Base-by-base conservation (phyloP, 2,329 filamentous ascomycete genomes). In the Nemania diffusa region DNA sequence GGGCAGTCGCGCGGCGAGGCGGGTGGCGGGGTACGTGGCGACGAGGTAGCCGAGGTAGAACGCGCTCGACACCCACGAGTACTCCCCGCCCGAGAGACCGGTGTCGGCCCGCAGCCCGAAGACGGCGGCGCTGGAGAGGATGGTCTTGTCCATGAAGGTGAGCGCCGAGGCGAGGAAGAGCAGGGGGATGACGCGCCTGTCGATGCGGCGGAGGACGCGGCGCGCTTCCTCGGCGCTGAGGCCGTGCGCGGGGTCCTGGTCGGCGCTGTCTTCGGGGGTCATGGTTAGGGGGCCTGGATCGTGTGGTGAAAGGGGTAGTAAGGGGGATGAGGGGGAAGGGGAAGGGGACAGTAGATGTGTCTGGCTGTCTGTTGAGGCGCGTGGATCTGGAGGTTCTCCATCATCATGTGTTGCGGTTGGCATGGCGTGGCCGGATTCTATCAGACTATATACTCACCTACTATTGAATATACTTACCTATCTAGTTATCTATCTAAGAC, bases 121-220 rank as follows among this genome's bases (percentile, higher is more conserved):
- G 0, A 89, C 85, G 3, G 85, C 80, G 0, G 87, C 86, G 65
- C 82, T 86, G 0, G 84, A 85, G 1, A 88, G 73, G 63, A 86
- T 86, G 0, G 83, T 83, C 73, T 90, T 90, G 75, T 90, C 87
- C 81, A 89, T 87, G 64, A 88, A 89, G 72, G 88, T 87, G 68
- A 89, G 75, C 78, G 84, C 84, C 72, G 89, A 89, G 0, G 84
- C 87, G 48, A 84, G 70, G 67, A 88, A 88, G 9, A 89, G 76
- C 11, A 89, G 76, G 0, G 87, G 86, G 5, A 90, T 83, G 9
- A 90, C 77, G 13, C 79, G 78, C 69, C 77, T 78, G 73, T 90
- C 88, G 65, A 90, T 88, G 75, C 88, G 88, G 27, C 81, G 79
- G 57, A 89, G 65, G 3, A 88, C 81, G 7, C 74, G 77, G 48